Percentiles rank a stretch among this genome's conserved stretches.
Evolutionary conservation across 192 early-diverging fungal genomes (phyloP).

Genomic region (Physocladia obscura): DNA sequence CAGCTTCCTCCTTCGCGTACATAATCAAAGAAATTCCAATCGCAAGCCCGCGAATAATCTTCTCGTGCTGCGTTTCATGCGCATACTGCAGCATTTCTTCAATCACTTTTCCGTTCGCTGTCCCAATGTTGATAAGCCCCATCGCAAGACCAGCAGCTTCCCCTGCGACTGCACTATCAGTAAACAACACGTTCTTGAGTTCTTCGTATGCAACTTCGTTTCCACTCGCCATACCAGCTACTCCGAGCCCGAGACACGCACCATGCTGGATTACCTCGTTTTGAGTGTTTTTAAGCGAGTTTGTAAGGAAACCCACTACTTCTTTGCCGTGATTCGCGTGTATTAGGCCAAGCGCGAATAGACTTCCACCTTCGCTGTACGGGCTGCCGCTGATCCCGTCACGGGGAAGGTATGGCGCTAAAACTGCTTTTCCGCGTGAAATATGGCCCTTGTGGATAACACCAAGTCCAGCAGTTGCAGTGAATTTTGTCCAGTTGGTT

Average conservation of each 20-base stretch:
- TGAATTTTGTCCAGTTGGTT: conserved; percentile 99
- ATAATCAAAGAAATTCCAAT: conserved; percentile 93
- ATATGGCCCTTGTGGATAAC: conserved; percentile 99
- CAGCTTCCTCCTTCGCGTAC: conserved; percentile 95
- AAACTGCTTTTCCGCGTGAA: conserved; percentile 73
- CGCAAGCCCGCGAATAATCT: conserved; percentile 96
- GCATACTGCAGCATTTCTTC: conserved; percentile 98
- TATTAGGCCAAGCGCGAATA: conserved; percentile 97
- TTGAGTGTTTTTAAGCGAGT: conserved; percentile 75
- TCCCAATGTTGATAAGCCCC: conserved; percentile 97
- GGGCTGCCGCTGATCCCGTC: conserved; percentile 82
- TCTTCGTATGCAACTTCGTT: conserved; percentile 86
- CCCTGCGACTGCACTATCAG: conserved; percentile 94
- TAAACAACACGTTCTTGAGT: conserved; percentile 84
- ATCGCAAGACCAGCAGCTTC: conserved; percentile 96
- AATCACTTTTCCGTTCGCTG: conserved; percentile 72
- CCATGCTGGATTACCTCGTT: conserved; percentile 95
- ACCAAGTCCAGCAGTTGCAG: conserved; percentile 94
- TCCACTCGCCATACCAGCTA: conserved; percentile 94
- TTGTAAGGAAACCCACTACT: conserved; percentile 79
- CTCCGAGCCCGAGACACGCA: conserved; percentile 90
- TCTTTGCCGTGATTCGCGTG: conserved; percentile 90
- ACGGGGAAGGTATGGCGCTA: conserved; percentile 92
- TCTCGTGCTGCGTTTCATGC: conserved; percentile 98
- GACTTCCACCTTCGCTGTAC: conserved; percentile 94